Conservation (phyloP, 2,329 filamentous ascomycete species). For the Penicillium nordicum region DNA sequence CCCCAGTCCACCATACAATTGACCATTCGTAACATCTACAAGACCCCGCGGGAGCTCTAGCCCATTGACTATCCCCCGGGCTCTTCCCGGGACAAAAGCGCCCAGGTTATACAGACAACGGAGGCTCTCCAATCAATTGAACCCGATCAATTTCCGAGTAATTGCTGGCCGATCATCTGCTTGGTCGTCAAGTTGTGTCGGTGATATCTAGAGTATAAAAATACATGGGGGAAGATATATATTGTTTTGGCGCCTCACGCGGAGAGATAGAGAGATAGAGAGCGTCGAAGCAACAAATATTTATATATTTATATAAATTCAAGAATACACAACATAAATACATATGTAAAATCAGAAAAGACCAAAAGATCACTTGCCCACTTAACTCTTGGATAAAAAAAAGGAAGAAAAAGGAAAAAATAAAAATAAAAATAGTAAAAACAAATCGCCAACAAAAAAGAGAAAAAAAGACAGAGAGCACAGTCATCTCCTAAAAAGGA, state of each 20-base stretch:
- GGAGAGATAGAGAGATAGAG: not conserved
- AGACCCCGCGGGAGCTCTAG: conserved; percentile 1
- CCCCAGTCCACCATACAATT: conserved; percentile 14
- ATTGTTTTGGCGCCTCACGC: not conserved
- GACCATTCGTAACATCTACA: conserved; percentile 5
- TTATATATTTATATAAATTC: not conserved
- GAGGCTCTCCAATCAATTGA: conserved; percentile 20
- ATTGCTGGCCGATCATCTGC: conserved; percentile 2
- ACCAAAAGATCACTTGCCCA: not conserved
- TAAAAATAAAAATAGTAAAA: not conserved
- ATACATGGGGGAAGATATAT: not conserved
- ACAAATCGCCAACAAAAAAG: not conserved
- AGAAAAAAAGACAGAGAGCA: not conserved
- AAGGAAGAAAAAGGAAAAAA: not conserved
- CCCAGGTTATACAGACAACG: conserved; percentile 17
- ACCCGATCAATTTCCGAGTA: conserved; percentile 18
- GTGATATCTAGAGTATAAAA: not conserved
- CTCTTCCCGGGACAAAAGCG: conserved; percentile 14
- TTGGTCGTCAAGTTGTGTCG: not conserved
- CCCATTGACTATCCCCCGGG: conserved; percentile 14
- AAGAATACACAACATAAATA: not conserved
- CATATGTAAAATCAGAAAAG: not conserved
- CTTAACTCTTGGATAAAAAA: not conserved
- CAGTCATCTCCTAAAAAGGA: conserved; percentile 7
- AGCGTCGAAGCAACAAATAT: not conserved